Conservation (phyloP, 1,284 basidiomycete genomes). For the Cerrena zonata region DNA sequence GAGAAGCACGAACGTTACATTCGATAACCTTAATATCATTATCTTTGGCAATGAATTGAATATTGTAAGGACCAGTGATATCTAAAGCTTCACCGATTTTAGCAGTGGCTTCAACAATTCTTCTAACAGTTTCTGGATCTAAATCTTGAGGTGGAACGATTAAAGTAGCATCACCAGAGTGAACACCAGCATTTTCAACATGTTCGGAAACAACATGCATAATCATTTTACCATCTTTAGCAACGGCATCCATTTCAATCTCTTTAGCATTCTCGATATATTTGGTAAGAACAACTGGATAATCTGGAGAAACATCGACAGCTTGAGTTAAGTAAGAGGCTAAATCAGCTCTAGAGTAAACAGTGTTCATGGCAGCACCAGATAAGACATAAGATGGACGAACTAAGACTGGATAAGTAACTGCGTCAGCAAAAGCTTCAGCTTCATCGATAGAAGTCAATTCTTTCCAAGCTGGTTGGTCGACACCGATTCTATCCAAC, state of each 20-base stretch:
- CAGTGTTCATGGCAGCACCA: constrained; percentile 99
- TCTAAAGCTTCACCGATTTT: constrained; percentile 98
- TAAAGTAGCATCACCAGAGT: constrained; percentile 95
- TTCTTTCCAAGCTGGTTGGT: constrained; percentile 97
- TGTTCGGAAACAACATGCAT: constrained; percentile 99
- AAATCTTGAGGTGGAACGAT: constrained; percentile 97
- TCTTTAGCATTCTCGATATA: constrained; percentile 99
- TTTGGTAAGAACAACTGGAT: constrained; percentile 97
- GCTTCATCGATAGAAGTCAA: constrained; percentile 89
- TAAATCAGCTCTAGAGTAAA: constrained; percentile 88
- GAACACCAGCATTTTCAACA: constrained; percentile 97
- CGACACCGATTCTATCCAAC: constrained; percentile 94
- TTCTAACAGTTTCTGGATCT: constrained; percentile 90
- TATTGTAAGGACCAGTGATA: constrained; percentile 98
- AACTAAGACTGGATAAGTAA: constrained; percentile 93
- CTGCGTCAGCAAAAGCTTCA: constrained; percentile 79
- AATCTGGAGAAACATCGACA: constrained; percentile 93
- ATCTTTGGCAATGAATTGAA: constrained; percentile 99
- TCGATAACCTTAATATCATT: constrained; percentile 99
- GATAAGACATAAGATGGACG: constrained; percentile 97
- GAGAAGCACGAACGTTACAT: constrained; percentile 94
- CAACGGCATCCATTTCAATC: constrained; percentile 99
- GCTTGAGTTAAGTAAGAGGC: constrained; percentile 90
- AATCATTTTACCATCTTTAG: constrained; percentile 93
- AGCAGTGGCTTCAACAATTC: constrained; percentile 94